A percentile compares a stretch with the other conserved stretches of the same genome.
Conservation (phyloP, 2,329 filamentous ascomycete genomes). For the Sclerotinia spermophila region DNA sequence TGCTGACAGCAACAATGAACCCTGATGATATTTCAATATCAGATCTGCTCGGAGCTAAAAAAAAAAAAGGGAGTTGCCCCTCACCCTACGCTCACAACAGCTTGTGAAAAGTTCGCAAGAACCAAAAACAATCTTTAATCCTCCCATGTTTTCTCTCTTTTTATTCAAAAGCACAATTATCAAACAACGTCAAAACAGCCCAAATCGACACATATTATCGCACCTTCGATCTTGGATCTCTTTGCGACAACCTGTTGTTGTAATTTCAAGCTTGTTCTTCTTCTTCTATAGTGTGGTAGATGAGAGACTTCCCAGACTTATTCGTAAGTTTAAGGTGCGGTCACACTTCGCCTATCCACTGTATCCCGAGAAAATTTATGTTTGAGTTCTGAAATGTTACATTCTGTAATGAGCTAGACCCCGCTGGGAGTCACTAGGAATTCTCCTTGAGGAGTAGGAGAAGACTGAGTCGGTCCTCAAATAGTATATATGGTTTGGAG, state of each 20-base stretch:
- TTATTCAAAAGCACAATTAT: not conserved
- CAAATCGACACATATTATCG: not conserved
- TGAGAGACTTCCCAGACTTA: not conserved
- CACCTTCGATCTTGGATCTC: not conserved
- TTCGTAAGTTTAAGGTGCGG: not conserved
- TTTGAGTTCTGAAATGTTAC: not conserved
- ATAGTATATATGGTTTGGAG: not conserved
- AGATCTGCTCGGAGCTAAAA: not conserved
- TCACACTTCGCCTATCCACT: not conserved
- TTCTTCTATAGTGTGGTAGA: not conserved
- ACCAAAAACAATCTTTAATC: not conserved
- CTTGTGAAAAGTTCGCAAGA: not conserved
- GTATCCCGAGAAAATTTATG: not conserved
- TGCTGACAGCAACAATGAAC: not conserved
- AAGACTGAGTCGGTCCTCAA: too few relatives aligned
- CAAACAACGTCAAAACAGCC: not conserved
- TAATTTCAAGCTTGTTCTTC: not conserved
- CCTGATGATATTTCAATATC: not conserved
- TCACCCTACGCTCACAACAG: too few relatives aligned
- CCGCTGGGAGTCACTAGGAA: too few relatives aligned
- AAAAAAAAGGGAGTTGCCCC: not conserved
- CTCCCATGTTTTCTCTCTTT: not conserved
- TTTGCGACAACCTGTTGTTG: not conserved
- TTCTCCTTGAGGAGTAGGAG: not conserved
- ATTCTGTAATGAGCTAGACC: not conserved